Conservation (phyloP, 2,329 filamentous ascomycete genomes). For the Cryoendolithus antarcticus region DNA sequence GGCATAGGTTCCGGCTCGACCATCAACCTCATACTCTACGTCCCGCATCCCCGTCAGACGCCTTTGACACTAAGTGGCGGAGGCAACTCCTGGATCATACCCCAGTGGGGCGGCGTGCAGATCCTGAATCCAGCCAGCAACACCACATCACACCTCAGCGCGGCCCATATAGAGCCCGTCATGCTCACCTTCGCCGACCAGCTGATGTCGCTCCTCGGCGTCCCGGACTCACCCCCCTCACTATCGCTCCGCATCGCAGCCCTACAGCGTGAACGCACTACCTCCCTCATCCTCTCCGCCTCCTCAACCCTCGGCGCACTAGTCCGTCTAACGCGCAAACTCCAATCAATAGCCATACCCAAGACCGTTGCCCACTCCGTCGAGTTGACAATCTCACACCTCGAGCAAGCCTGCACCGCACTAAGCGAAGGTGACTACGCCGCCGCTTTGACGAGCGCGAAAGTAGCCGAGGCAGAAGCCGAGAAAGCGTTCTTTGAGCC, state of each 20-base stretch:
- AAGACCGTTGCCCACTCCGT: conserved; percentile 77
- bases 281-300: conserved; percentile 74
- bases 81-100: conserved; percentile 77
- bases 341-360: conserved; percentile 86
- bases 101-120: conserved; percentile 79
- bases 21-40: conserved; percentile 88
- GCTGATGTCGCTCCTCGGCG: conserved; percentile 73
- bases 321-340: conserved; percentile 67
- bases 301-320: conserved; percentile 91
- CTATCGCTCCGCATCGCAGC: conserved; percentile 76
- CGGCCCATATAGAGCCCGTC: conserved; percentile 59
- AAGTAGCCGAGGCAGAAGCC: conserved; percentile 74
- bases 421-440: conserved; percentile 51
- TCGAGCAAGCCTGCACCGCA: conserved; percentile 63
- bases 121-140: conserved; percentile 47
- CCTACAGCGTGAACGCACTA: conserved; percentile 71
- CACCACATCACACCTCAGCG: conserved; percentile 39
- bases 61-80: conserved; percentile 48
- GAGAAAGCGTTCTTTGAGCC: conserved; percentile 97
- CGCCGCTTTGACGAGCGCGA: conserved; percentile 62
- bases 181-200: conserved; percentile 87
- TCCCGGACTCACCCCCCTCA: conserved; percentile 64
- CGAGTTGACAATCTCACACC: conserved; percentile 61
- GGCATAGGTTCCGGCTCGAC: conserved; percentile 90
- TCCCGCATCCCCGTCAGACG: conserved; percentile 56